Evolutionary conservation across 2,329 filamentous ascomycete genomes (phyloP), one percentile per base, ranked within the genome.

Genomic region (Gnomoniopsis smithogilvyi): DNA sequence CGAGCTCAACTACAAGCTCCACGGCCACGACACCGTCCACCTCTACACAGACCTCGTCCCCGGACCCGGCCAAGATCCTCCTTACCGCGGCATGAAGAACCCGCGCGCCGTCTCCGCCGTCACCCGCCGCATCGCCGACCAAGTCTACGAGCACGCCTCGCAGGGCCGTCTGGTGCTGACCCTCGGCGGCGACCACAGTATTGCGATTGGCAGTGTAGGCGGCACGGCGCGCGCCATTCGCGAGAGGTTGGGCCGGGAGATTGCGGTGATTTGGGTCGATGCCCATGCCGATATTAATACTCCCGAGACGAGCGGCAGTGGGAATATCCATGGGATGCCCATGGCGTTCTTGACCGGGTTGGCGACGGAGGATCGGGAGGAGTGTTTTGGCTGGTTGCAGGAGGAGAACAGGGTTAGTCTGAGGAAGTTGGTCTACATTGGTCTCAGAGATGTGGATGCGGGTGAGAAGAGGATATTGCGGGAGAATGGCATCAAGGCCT

Each of bases 271-370:
- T 73, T 99, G 95, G 95, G 95, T 99, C 34, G 95, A 99, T 75
- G 95, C 95, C 26, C 95, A 99, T 75, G 89, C 94, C 56, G 95
- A 99, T 74, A 97, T 99, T 80, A 99, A 99, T 78, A 92, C 91
- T 1, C 95, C 94, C 55, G 93, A 98, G 83, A 89, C 86, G 51
- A 94, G 89, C 65, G 90, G 83, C 46, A 95, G 90, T 66, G 95
- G 95, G 36, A 98, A 98, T 76, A 90, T 99, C 64, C 95, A 99
- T 77, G 95, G 95, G 67, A 99, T 99, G 95, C 95, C 95, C 2
- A 90, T 98, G 41, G 86, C 91, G 3, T 99, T 98, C 76, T 74
- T 96, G 65, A 93, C 92, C 0, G 92, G 95, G 0, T 79, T 99
- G 59, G 91, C 93, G 49, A 86, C 78, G 65, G 91, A 92, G 68